Percentiles rank a stretch among this genome's conserved stretches.
Evolutionary conservation across 805 yeast genomes (phyloP).

Genomic region (Cyberlindnera nakhonratchasimensis): DNA sequence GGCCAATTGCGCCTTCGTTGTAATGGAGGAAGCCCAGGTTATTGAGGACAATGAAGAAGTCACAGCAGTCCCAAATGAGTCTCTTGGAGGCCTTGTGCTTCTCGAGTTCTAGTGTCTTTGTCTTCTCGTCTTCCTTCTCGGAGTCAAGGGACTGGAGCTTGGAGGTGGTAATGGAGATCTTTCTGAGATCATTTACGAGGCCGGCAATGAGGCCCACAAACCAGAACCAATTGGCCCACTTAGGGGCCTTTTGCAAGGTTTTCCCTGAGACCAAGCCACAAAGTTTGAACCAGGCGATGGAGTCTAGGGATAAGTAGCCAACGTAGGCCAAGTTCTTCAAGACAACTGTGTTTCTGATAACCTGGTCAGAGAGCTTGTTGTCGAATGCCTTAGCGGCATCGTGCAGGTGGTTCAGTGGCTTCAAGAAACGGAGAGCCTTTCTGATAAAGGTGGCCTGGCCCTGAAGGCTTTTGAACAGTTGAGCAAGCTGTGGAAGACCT

Average conservation of each 20-base stretch:
- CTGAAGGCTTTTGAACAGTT: slow-evolving; percentile 53
- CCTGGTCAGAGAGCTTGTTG: slow-evolving; percentile 64
- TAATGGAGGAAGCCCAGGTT: slow-evolving; percentile 55
- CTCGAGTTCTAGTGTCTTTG: slow-evolving; percentile 40
- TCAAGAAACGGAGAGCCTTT: slow-evolving; percentile 79
- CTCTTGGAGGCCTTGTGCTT: slow-evolving; percentile 52
- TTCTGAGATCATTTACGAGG: slow-evolving; percentile 54
- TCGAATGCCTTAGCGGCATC: slow-evolving; percentile 65
- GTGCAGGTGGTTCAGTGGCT: slow-evolving; percentile 71
- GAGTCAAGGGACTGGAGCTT: slow-evolving; percentile 21
- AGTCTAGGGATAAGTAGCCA: slow-evolving; percentile 61
- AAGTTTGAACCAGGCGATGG: slow-evolving; percentile 53
- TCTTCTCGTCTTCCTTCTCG: slow-evolving; percentile 38
- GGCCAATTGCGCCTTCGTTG: slow-evolving; percentile 78
- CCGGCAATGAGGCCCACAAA: slow-evolving; percentile 64
- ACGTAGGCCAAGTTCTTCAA: slow-evolving; percentile 59
- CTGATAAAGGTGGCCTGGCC: slow-evolving; percentile 64
- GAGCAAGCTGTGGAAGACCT: slow-evolving; percentile 50
- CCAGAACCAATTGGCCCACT: slow-evolving; percentile 73
- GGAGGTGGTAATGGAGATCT: slow-evolving; percentile 40
- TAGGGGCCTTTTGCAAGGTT: slow-evolving; percentile 48
- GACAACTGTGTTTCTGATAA: slow-evolving; percentile 48
- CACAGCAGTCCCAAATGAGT: slow-evolving; percentile 73
- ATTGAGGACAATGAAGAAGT: slow-evolving; percentile 70
- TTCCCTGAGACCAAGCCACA: slow-evolving; percentile 50